Evolutionary conservation across 192 early-diverging fungal species (phyloP).

Genomic region (Powellomyces hirtus): DNA sequence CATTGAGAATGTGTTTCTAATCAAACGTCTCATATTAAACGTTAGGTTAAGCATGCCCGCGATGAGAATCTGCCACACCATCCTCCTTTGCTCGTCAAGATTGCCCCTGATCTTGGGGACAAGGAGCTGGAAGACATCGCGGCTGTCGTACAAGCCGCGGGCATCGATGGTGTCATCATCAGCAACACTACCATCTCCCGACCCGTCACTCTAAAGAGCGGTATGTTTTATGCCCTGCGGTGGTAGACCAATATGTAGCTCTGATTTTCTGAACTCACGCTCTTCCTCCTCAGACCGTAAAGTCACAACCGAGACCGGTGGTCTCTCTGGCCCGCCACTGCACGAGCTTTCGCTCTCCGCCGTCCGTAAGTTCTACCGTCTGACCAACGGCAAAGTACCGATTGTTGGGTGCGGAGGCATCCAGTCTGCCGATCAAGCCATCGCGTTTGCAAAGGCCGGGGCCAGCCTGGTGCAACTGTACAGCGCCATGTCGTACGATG

Average conservation of each 20-base stretch:
- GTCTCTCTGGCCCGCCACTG: slow-evolving; percentile 78
- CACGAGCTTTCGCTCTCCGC: slow-evolving; percentile 65
- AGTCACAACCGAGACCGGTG: slow-evolving; percentile 64
- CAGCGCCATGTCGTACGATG: slow-evolving; percentile 71
- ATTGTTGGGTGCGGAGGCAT: slow-evolving; percentile 92
- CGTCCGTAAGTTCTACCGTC: slow-evolving; percentile 62
- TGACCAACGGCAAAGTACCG: slow-evolving; percentile 72
- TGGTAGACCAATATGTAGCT: not conserved
- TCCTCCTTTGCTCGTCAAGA: slow-evolving; percentile 85
- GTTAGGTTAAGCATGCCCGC: slow-evolving; percentile 4
- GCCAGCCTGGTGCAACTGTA: slow-evolving; percentile 82
- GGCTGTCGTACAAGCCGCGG: slow-evolving; percentile 63
- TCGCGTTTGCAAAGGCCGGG: slow-evolving; percentile 79
- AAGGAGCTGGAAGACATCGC: slow-evolving; percentile 80
- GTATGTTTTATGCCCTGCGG: slow-evolving; percentile 30
- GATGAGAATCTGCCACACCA: slow-evolving; percentile 36
- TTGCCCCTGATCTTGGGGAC: slow-evolving; percentile 78
- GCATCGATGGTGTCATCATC: slow-evolving; percentile 84
- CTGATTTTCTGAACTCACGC: not conserved
- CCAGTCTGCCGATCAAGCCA: slow-evolving; percentile 67
- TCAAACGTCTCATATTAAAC: not conserved
- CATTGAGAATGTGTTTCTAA: too few species aligned
- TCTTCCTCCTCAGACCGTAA: not conserved
- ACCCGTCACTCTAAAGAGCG: slow-evolving; percentile 56
- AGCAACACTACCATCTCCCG: slow-evolving; percentile 85